phyloP scores from a whole-genome alignment of 176 grass and related monocot genomes.

The Oryza australiensis region DNA sequence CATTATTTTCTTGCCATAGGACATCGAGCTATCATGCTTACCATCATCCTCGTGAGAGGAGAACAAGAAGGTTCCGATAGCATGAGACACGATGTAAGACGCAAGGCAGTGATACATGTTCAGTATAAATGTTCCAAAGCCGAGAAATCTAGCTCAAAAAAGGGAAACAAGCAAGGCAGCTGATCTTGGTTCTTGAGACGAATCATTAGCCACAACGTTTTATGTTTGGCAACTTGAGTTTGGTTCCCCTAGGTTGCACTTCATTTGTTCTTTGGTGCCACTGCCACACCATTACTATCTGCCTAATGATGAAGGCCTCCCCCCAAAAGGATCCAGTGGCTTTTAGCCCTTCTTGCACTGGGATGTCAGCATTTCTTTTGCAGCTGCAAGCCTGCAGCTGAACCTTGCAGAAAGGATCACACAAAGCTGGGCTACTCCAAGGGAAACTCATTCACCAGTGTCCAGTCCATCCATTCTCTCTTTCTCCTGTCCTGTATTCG shows the following conservation, averaged over 20 bases:
- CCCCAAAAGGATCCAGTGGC: constrained; percentile 37
- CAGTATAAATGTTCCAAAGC: neutral
- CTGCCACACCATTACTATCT: too few species aligned
- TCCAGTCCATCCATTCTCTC: constrained; percentile 26
- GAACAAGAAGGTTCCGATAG: neutral
- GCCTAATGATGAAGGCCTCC: constrained; percentile 25
- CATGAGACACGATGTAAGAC: neutral
- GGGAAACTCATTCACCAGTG: constrained; percentile 24
- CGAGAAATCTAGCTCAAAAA: neutral
- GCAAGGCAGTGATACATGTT: too few species aligned
- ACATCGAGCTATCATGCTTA: neutral
- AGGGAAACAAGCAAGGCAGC: neutral
- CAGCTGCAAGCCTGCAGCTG: constrained; percentile 30
- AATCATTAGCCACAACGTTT: neutral
- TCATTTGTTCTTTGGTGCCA: neutral
- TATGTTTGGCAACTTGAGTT: neutral
- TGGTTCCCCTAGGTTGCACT: neutral
- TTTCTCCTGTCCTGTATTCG: constrained; percentile 1
- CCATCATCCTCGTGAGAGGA: neutral
- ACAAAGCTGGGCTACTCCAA: constrained; percentile 2
- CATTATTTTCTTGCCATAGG: constrained; percentile 7
- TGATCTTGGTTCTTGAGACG: neutral
- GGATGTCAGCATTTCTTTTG: neutral
- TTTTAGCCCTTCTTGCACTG: constrained; percentile 28
- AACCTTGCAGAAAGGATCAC: neutral